Conservation (phyloP, 2,329 filamentous ascomycete genomes). For the Macrophomina tecta region DNA sequence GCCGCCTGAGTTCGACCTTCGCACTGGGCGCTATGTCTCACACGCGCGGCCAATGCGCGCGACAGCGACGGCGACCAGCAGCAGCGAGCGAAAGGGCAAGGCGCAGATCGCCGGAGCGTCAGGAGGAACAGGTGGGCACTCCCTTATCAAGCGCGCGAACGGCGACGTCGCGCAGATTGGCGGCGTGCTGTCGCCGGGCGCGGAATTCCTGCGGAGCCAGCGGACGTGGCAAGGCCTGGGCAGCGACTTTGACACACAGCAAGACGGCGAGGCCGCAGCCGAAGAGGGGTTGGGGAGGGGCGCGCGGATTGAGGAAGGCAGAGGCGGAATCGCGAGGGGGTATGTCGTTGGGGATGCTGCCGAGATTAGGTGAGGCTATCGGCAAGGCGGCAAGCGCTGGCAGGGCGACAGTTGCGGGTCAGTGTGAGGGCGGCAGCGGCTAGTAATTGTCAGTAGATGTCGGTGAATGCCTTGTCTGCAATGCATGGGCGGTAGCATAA, state of each 20-base stretch:
- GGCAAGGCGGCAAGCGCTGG: constrained; percentile 3
- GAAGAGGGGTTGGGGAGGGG: constrained; percentile 58
- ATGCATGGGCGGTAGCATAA: background rate
- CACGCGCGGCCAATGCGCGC: constrained; percentile 73
- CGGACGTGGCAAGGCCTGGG: constrained; percentile 92
- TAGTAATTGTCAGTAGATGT: constrained; percentile 6
- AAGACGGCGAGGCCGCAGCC: constrained; percentile 64
- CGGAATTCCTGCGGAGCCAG: constrained; percentile 81
- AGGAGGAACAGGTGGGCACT: constrained; percentile 33
- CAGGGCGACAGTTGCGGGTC: background rate
- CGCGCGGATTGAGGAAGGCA: constrained; percentile 80
- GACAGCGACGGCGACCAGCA: constrained; percentile 32
- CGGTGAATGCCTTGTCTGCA: constrained; percentile 15
- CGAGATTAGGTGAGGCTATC: constrained; percentile 32
- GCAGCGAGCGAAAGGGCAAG: constrained; percentile 31
- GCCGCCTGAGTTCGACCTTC: constrained; percentile 88
- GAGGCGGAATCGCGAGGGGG: constrained; percentile 85
- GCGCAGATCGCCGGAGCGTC: constrained; percentile 22
- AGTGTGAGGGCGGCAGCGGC: background rate
- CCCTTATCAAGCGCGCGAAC: constrained; percentile 68
- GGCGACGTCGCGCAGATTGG: constrained; percentile 82
- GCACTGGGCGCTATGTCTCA: constrained; percentile 82
- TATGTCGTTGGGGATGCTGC: constrained; percentile 73
- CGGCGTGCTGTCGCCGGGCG: constrained; percentile 86
- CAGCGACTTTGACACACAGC: constrained; percentile 75